phyloP scores from a whole-genome alignment of 225 moss, liverwort and hornwort genomes.

The Physcomitrium patens region DNA sequence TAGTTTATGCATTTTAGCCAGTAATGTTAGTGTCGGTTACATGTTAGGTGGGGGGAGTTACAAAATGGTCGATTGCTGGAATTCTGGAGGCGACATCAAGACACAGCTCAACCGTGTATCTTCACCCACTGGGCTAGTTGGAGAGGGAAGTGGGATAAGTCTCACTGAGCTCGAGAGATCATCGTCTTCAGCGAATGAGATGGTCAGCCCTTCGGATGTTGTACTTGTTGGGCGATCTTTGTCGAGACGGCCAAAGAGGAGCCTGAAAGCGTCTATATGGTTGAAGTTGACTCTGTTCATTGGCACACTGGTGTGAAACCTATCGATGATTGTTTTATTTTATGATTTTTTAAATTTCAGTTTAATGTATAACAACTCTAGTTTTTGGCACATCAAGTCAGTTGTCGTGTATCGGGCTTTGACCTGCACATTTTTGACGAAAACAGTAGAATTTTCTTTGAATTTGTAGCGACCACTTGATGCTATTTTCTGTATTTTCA shows the following conservation, averaged over 20 bases:
- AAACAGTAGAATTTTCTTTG: too few species aligned
- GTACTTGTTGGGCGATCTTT: constrained; percentile 16
- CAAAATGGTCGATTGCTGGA: constrained; percentile 42
- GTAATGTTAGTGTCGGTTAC: constrained; percentile 21
- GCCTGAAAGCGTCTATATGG: constrained; percentile 47
- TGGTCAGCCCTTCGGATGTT: constrained; percentile 23
- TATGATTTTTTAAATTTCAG: neutral
- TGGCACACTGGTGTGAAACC: constrained; percentile 40
- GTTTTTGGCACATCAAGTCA: neutral
- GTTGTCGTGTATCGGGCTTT: neutral
- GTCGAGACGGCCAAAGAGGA: constrained; percentile 22
- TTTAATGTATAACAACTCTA: neutral
- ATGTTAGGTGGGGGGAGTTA: constrained; percentile 25
- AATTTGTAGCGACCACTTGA: too few species aligned
- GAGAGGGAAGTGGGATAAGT: constrained; percentile 29
- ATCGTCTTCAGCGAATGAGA: constrained; percentile 26
- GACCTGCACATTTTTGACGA: too few species aligned
- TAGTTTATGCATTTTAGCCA: constrained; percentile 13
- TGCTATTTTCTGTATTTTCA: neutral
- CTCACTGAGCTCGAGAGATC: constrained; percentile 28
- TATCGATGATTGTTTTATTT: neutral
- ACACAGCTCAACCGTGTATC: constrained; percentile 34
- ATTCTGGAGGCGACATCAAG: constrained; percentile 15
- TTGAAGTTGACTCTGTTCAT: constrained; percentile 45
- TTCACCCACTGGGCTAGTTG: constrained; percentile 21